These are phyloP conservation scores for Russula sp. DNA, from an alignment of 768 basidiomycete species.

Conservation along the genomic window DNA sequence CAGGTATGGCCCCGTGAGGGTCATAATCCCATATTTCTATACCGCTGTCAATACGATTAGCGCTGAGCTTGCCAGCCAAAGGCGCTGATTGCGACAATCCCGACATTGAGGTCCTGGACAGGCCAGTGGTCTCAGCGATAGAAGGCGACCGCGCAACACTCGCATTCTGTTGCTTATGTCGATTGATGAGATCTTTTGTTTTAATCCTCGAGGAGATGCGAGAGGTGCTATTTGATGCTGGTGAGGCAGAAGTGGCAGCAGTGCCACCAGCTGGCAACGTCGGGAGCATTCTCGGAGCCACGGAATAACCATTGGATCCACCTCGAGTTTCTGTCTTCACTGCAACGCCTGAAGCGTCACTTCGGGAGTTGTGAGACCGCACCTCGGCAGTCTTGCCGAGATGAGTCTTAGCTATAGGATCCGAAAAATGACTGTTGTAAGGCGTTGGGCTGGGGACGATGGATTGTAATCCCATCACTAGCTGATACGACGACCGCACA, in stretches of 20 bases:
- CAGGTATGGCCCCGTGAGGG: not conserved
- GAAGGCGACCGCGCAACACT: not conserved
- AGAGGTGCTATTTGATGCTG: not conserved
- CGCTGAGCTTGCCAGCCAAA: not conserved
- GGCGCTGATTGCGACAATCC: not conserved
- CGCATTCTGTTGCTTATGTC: slow-evolving; percentile 6
- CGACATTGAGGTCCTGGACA: not conserved
- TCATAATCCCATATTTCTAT: slow-evolving; percentile 15
- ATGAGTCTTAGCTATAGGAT: not conserved
- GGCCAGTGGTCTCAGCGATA: not conserved
- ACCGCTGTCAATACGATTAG: slow-evolving; percentile 12
- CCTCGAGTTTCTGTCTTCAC: not conserved
- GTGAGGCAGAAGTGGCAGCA: not conserved
- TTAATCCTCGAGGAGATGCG: slow-evolving; percentile 9
- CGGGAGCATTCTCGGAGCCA: not conserved
- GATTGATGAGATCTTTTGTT: slow-evolving; percentile 16
- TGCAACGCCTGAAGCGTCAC: not conserved
- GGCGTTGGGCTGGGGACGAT: not conserved
- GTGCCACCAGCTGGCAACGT: not conserved
- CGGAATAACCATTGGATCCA: not conserved
- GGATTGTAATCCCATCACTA: not conserved
- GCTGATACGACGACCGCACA: not conserved
- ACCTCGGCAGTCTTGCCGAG: not conserved
- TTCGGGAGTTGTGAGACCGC: not conserved
- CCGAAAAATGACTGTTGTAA: not conserved